Base-by-base conservation (phyloP, 306 rosid species). In the Comarum palustre region DNA sequence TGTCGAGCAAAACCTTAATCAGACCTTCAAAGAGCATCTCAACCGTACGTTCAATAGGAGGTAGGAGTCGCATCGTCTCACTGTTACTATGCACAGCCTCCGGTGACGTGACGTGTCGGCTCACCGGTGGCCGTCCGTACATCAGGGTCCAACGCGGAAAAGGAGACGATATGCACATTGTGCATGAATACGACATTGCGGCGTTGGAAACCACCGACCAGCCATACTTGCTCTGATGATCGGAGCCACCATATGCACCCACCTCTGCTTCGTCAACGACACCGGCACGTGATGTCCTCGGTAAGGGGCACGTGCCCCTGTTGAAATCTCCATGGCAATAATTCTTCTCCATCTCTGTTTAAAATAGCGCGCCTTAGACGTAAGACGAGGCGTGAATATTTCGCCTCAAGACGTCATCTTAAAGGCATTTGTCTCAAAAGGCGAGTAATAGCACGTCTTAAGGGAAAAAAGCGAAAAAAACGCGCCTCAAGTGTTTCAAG, bases 21-120 rank as follows among this genome's bases (percentile, higher is more conserved):
- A n/a, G n/a, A n/a, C n/a, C n/a, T n/a, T n/a, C n/a, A n/a, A 20
- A 19, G 1, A 27, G 2, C 4, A 5, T 55, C 20, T 61, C 25
- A 1, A 61, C 66, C 66, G 1, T 34, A n/a, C n/a, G n/a, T n/a
- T 20, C 27, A 2, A n/a, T n/a, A 2, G 27, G 27, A 52, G n/a
- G n/a, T n/a, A n/a, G 27, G 27, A 52, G 58, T 52, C 58, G 22
- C 58, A 20, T 52, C 58, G n/a, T n/a, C n/a, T n/a, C 12, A n/a
- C 58, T 9, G 58, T 8, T 20, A 52, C 58, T 2, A 52, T 52
- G 1, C 58, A n/a, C 58, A 0, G 27, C 14, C 58, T 20, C 58
- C 14, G 14, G 58, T 13, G 68, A 63, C 20, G 62, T 22, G 61
- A 71, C 52, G 38, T 78, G 81, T 52, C 68, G 27, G 52, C 36